Percentiles rank a stretch among this genome's conserved stretches.
These are phyloP conservation scores for Irpex sp. DNA, from an alignment of 1,284 basidiomycete genomes.

Conservation along the genomic window DNA sequence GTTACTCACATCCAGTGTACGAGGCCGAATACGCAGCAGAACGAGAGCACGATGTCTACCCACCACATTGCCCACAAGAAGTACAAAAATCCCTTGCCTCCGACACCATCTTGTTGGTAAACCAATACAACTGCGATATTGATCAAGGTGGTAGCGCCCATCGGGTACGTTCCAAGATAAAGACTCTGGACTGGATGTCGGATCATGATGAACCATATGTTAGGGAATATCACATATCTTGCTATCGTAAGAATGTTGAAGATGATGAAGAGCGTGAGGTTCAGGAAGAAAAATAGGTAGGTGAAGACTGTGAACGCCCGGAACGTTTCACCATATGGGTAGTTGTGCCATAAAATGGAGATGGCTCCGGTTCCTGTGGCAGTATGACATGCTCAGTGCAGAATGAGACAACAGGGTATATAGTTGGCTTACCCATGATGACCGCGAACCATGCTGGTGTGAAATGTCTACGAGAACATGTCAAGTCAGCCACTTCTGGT, in stretches of 20 bases:
- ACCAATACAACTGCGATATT: slow-evolving; percentile 25
- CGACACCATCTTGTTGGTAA: slow-evolving; percentile 33
- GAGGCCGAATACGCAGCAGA: slow-evolving; percentile 49
- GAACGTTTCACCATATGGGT: slow-evolving; percentile 32
- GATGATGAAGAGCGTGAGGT: slow-evolving; percentile 47
- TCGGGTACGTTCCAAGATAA: slow-evolving; percentile 57
- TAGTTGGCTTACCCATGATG: slow-evolving; percentile 23
- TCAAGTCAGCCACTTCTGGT: background rate
- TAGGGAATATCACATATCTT: slow-evolving; percentile 49
- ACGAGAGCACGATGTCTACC: slow-evolving; percentile 46
- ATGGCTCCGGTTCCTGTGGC: slow-evolving; percentile 30
- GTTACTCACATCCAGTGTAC: slow-evolving; percentile 49
- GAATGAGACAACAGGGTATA: slow-evolving; percentile 21
- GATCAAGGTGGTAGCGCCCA: slow-evolving; percentile 54
- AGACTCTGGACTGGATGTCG: slow-evolving; percentile 55
- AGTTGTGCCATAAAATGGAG: slow-evolving; percentile 34
- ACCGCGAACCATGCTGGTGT: slow-evolving; percentile 46
- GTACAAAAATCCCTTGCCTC: slow-evolving; percentile 43
- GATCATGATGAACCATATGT: slow-evolving; percentile 30
- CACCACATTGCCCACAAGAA: slow-evolving; percentile 63
- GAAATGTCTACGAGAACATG: slow-evolving; percentile 32
- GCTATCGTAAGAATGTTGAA: slow-evolving; percentile 37
- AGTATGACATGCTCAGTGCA: background rate
- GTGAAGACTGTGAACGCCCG: slow-evolving; percentile 30
- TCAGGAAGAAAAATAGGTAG: slow-evolving; percentile 49